phyloP scores from a whole-genome alignment of 306 rosid species.

The Pterocarpus macrocarpus region DNA sequence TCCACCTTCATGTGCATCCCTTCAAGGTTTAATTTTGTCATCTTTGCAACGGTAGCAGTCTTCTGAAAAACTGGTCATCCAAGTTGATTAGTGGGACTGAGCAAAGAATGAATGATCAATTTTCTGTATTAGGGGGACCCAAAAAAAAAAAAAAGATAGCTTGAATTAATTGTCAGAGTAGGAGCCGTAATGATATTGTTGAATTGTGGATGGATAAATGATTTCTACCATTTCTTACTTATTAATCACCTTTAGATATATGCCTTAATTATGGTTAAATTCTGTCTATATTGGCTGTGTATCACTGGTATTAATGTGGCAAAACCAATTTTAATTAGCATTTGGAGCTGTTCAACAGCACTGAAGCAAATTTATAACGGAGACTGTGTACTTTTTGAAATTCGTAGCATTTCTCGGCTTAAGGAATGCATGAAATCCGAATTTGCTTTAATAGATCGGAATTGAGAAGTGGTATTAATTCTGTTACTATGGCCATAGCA shows the following conservation, averaged over 20 bases:
- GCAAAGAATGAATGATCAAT: constrained; percentile 4
- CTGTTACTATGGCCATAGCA: too few relatives aligned
- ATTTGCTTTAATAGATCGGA: background rate
- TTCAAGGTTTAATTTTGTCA: constrained; percentile 72
- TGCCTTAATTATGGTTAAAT: too few relatives aligned
- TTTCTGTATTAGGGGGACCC: background rate
- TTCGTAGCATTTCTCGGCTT: background rate
- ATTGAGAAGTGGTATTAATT: too few relatives aligned
- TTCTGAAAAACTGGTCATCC: constrained; percentile 21
- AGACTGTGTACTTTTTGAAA: too few relatives aligned
- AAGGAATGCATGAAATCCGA: background rate
- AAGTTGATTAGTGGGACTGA: constrained; percentile 17
- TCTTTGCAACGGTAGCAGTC: constrained; percentile 61
- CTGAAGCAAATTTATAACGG: too few relatives aligned
- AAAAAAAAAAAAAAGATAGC: constrained; percentile 7
- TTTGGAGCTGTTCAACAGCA: too few relatives aligned
- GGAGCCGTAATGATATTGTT: constrained; percentile 5
- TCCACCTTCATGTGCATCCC: constrained; percentile 76
- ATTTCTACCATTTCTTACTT: background rate
- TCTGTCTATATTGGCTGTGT: too few relatives aligned
- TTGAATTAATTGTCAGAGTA: constrained; percentile 10
- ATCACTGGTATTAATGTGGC: too few relatives aligned
- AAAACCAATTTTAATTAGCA: too few relatives aligned
- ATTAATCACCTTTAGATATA: background rate
- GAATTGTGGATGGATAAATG: constrained; percentile 4